Evolutionary conservation across 2,329 filamentous ascomycete genomes (phyloP), one percentile per base, ranked within the genome.

Genomic region (Aspergillus novoparasiticus): DNA sequence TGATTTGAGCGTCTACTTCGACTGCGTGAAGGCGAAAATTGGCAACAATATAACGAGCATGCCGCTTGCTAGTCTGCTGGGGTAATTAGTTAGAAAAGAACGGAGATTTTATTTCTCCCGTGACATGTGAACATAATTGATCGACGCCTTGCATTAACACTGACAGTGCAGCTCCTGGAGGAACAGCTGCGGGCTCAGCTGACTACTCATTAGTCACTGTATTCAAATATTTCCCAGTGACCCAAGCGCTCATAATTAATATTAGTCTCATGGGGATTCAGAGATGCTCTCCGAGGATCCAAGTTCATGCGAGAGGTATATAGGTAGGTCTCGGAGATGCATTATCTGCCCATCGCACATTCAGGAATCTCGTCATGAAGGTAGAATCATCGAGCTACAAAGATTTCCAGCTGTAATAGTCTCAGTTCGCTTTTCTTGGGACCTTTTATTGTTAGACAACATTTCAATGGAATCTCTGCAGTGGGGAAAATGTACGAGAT

Each of bases 21-120:
- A 83, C 9, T 85, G 84, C 10, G 78, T 94, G 66, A 94, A 93
- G 78, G 85, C 83, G 39, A 94, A 93, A 79, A 88, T 93, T 72
- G 91, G 91, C 6, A 94, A 93, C 71, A 78, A 83, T 19, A 85
- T 94, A 21, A 70, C 76, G 56, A 79, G 70, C 62, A 69, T 79
- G 54, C 62, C 68, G 9, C 65, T 80, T 50, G 65, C 63, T 12
- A 62, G 39, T 41, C 39, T 41, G 6, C 39, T 9, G 62, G 61
- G 51, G 62, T 54, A 28, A 60, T 69, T 59, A 62, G 55, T 39
- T 46, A 43, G 28, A 32, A n/a, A 45, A 26, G 41, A 58, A 9
- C 21, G 30, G 45, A 46, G n/a, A 41, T 57, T n/a, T 19, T 50
- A 23, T 30, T 51, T 26, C 16, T 23, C 50, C 45, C 21, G 45